A percentile compares a stretch with the other conserved stretches of the same genome.
These are phyloP conservation scores for Cladosporium velox DNA, from an alignment of 2,329 filamentous ascomycete species.

Conservation along the genomic window DNA sequence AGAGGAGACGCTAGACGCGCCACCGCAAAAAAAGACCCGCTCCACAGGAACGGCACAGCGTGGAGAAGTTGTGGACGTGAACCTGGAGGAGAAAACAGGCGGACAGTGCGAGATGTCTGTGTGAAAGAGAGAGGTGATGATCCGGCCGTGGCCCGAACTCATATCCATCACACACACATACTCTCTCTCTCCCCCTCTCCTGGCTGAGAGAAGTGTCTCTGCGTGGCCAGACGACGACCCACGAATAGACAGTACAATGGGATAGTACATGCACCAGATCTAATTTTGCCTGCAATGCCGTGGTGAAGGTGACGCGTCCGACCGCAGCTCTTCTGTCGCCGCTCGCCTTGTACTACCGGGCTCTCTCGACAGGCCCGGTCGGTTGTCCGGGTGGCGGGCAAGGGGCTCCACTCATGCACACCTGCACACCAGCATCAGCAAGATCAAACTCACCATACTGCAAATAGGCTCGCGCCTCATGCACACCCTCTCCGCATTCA, in stretches of 20 bases:
- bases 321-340: constrained; percentile 9
- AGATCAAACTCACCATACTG: neutral
- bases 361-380: neutral
- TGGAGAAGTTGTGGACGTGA: constrained; percentile 9
- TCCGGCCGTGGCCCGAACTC: neutral
- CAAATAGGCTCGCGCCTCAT: neutral
- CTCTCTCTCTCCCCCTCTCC: neutral
- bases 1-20: constrained; percentile 3
- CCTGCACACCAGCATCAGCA: neutral
- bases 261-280: constrained; percentile 1
- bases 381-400: constrained; percentile 10
- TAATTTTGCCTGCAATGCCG: neutral
- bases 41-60: neutral
- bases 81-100: constrained; percentile 3
- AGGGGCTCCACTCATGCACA: constrained; percentile 5
- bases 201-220: neutral
- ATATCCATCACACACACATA: neutral
- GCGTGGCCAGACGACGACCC: neutral
- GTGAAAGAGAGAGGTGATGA: neutral
- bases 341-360: neutral
- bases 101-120: constrained; percentile 5
- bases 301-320: constrained; percentile 1
- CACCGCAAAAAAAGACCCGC: neutral
- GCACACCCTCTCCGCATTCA: neutral
- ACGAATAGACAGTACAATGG: neutral